Percentiles rank a stretch among this genome's conserved stretches.
Evolutionary conservation across 2,329 filamentous ascomycete species (phyloP).

Genomic region (Epichloe sylvatica): DNA sequence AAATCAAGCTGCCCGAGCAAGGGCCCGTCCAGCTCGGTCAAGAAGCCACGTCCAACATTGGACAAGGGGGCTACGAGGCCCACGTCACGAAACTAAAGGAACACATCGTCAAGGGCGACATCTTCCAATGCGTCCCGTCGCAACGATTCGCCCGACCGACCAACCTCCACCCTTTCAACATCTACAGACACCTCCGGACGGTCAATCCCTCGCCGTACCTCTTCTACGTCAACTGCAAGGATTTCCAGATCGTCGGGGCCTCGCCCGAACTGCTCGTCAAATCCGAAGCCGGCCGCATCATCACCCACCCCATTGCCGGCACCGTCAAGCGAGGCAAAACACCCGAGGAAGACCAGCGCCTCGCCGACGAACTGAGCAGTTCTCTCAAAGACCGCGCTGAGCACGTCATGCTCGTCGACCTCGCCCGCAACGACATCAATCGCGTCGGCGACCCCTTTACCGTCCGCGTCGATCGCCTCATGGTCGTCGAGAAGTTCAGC

Average conservation of each 20-base stretch:
- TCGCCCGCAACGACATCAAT: conserved; percentile 93
- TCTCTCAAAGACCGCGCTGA: conserved; percentile 87
- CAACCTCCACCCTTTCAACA: conserved; percentile 88
- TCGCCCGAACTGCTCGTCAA: conserved; percentile 93
- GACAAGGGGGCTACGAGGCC: conserved; percentile 73
- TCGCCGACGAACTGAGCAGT: conserved; percentile 62
- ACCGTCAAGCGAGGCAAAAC: conserved; percentile 80
- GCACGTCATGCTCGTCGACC: conserved; percentile 95
- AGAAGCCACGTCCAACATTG: conserved; percentile 85
- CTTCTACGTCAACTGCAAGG: conserved; percentile 84
- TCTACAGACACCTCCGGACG: conserved; percentile 91
- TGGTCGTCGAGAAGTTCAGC: conserved; percentile 89
- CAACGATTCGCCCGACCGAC: conserved; percentile 87
- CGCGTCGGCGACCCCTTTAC: conserved; percentile 83
- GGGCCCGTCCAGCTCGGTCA: conserved; percentile 56
- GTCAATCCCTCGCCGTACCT: conserved; percentile 96
- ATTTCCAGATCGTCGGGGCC: conserved; percentile 90
- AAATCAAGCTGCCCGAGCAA: conserved; percentile 67
- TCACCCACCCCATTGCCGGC: conserved; percentile 93
- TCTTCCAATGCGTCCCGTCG: conserved; percentile 93
- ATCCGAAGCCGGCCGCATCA: conserved; percentile 70
- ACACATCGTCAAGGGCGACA: conserved; percentile 83
- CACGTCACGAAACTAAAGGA: conserved; percentile 78
- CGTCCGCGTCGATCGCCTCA: conserved; percentile 81
- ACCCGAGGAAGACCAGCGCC: conserved; percentile 62